These are phyloP conservation scores for Colletotrichum kahawae DNA, from an alignment of 2,329 filamentous ascomycete genomes.

Conservation along the genomic window DNA sequence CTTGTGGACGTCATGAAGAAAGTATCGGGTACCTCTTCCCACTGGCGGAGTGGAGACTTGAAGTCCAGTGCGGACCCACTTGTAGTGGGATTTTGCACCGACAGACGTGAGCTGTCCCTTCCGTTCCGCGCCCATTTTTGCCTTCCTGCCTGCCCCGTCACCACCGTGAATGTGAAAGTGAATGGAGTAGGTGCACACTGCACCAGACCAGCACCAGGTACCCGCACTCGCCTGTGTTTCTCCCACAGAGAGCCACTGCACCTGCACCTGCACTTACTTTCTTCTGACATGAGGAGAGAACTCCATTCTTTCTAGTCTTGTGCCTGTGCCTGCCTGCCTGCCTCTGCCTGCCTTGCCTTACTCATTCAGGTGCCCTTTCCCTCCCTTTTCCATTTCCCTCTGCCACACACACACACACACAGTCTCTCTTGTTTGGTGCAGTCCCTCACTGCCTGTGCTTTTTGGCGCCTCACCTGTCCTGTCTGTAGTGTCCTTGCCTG, in stretches of 20 bases:
- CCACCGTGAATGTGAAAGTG: not conserved
- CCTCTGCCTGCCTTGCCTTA: not conserved
- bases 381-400: not conserved
- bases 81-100: conserved; percentile 26
- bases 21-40: not conserved
- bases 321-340: not conserved
- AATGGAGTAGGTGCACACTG: not conserved
- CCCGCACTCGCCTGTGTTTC: not conserved
- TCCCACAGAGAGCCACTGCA: not conserved
- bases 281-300: not conserved
- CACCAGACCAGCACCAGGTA: not conserved
- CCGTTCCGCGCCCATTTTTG: conserved; percentile 22
- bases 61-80: conserved; percentile 24
- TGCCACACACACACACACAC: not conserved
- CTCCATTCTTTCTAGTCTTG: not conserved
- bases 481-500: not conserved
- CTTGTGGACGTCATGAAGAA: conserved; percentile 9
- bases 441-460: not conserved
- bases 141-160: conserved; percentile 17
- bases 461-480: not conserved
- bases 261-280: not conserved
- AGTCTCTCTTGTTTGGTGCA: not conserved
- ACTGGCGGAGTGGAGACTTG: not conserved
- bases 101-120: conserved; percentile 23
- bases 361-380: not conserved